Evolutionary conservation across 2,329 filamentous ascomycete genomes (phyloP).

Genomic region (Fusarium hainanense): DNA sequence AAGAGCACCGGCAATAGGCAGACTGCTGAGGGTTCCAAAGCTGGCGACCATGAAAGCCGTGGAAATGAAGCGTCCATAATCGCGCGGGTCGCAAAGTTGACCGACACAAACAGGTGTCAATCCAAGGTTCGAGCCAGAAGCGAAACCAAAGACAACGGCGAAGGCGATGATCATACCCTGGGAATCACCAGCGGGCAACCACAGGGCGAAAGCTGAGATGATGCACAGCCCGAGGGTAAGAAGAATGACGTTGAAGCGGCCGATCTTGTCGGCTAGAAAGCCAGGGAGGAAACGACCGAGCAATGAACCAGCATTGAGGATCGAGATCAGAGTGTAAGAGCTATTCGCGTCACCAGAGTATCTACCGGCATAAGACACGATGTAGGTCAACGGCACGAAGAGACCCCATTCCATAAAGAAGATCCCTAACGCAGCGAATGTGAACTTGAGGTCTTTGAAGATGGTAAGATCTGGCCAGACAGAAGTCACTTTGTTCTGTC

Average conservation of each 20-base stretch:
- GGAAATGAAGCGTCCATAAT: slow-evolving; percentile 81
- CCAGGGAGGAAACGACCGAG: slow-evolving; percentile 82
- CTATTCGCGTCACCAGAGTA: slow-evolving; percentile 35
- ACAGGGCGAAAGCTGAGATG: slow-evolving; percentile 70
- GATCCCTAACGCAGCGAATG: slow-evolving; percentile 69
- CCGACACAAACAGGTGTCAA: slow-evolving; percentile 84
- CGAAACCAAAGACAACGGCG: slow-evolving; percentile 79
- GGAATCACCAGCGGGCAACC: slow-evolving; percentile 71
- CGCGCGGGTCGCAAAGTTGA: slow-evolving; percentile 78
- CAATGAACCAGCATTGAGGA: slow-evolving; percentile 82
- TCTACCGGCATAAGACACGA: slow-evolving; percentile 75
- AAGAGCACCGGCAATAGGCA: slow-evolving; percentile 57
- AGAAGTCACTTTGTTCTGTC: slow-evolving; percentile 50
- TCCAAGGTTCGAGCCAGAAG: slow-evolving; percentile 80
- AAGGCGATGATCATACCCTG: slow-evolving; percentile 73
- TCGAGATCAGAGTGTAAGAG: slow-evolving; percentile 79
- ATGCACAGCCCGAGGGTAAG: slow-evolving; percentile 69
- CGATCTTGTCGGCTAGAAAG: slow-evolving; percentile 77
- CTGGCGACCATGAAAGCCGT: slow-evolving; percentile 82
- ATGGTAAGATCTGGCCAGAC: slow-evolving; percentile 70
- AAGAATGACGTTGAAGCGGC: slow-evolving; percentile 85
- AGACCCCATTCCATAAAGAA: slow-evolving; percentile 79
- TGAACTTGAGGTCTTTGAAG: slow-evolving; percentile 69
- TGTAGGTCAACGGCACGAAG: slow-evolving; percentile 80
- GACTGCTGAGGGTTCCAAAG: slow-evolving; percentile 69